Evolutionary conservation across 805 yeast species (phyloP), one percentile per base, ranked within the genome.

Genomic region (Saturnispora quitensis): DNA sequence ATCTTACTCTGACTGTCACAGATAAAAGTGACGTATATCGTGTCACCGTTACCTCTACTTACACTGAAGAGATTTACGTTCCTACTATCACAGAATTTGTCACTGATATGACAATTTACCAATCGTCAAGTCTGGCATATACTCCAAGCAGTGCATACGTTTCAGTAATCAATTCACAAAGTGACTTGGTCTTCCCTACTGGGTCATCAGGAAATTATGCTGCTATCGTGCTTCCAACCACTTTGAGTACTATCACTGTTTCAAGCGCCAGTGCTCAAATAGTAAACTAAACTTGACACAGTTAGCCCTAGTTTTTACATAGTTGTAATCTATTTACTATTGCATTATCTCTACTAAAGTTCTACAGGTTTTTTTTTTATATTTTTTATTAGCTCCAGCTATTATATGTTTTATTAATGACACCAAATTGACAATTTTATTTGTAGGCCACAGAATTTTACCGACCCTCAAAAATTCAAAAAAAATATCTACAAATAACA

Each of bases 1-100:
- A 64, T 36, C 65, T 65, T 9, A 63, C 68, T 2, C 54, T 68
- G 45, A 61, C 71, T 13, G 50, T 67, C 49, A 62, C 69, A 17
- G 55, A 59, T 13, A 70, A 70, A 27, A 60, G 65, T 8, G 55
- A 62, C 8, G 38, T 61, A 27, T 57, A 67, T 10, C 61, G 59
- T 25, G 42, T 62, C 22, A 62, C 69, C 40, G 62, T 70, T 13
- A 55, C 68, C 24, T 60, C 70, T 1, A 57, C 55, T 22, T 28
- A 62, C 44, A 62, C 60, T 36, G 65, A 69, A 1, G 62, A 62
- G 8, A 20, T 48, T 24, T 27, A 33, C 9, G 10, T 42, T 13
- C 25, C 50, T 15, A 33, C 43, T 9, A 22, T 42, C 10, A 48
- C 45, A 15, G 31, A 38, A 12, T 40, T 25, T 34, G 25, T 42